Conservation (phyloP, 257 asterid species). For the Perilla frutescens region DNA sequence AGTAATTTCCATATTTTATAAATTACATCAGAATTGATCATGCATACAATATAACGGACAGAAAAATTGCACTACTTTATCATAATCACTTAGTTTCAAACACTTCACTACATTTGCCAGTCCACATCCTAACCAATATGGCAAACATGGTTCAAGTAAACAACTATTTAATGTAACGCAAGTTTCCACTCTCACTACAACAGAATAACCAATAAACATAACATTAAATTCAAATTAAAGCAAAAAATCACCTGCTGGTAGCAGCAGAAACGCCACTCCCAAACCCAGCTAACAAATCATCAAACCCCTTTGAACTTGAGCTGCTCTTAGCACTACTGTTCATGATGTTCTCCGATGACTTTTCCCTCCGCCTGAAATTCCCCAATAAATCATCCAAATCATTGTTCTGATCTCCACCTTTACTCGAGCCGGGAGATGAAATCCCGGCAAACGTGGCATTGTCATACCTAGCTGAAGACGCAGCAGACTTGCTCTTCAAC, state of each 20-base stretch:
- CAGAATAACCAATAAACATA: background rate
- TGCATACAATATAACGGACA: background rate
- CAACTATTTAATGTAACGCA: background rate
- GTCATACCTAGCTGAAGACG: constrained; percentile 58
- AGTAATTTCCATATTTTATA: background rate
- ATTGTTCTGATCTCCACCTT: constrained; percentile 40
- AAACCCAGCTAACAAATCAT: constrained; percentile 65
- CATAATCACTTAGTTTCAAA: constrained; percentile 20
- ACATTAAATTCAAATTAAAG: background rate
- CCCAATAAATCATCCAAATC: constrained; percentile 69
- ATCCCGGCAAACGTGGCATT: constrained; percentile 59
- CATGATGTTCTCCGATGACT: constrained; percentile 36
- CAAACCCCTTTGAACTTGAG: constrained; percentile 57
- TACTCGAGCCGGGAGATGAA: constrained; percentile 53
- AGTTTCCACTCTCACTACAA: background rate
- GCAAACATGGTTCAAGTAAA: constrained; percentile 16
- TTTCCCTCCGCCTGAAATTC: constrained; percentile 48
- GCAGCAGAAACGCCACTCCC: constrained; percentile 51
- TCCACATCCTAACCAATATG: constrained; percentile 17
- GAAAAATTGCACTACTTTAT: background rate
- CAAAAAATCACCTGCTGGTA: constrained; percentile 55
- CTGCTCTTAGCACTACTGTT: constrained; percentile 46
- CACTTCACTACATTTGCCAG: constrained; percentile 8
- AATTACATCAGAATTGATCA: constrained; percentile 17
- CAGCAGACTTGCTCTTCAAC: constrained; percentile 67